Conservation (phyloP, 2,329 filamentous ascomycete genomes). For the Ascosphaera apis region DNA sequence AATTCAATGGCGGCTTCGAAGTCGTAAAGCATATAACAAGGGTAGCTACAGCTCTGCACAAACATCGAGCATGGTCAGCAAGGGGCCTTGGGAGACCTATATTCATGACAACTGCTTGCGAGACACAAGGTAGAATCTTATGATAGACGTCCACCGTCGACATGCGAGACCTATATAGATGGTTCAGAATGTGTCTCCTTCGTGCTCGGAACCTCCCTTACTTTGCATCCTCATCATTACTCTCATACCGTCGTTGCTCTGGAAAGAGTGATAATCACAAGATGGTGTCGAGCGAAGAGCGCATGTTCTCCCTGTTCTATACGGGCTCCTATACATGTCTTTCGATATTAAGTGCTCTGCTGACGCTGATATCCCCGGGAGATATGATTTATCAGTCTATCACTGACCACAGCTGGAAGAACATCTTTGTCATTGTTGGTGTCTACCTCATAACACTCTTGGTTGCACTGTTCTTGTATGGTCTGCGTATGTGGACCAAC, state of each 20-base stretch:
- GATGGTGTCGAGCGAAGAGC: background rate
- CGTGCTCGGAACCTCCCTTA: too few relatives aligned
- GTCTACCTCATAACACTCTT: slow-evolving; percentile 51
- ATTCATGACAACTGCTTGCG: too few relatives aligned
- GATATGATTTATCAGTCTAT: slow-evolving; percentile 63
- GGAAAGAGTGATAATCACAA: background rate
- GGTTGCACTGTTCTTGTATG: slow-evolving; percentile 53
- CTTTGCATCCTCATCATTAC: background rate
- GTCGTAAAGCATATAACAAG: too few relatives aligned
- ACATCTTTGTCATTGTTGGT: slow-evolving; percentile 61
- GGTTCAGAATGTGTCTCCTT: too few relatives aligned
- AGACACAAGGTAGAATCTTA: too few relatives aligned
- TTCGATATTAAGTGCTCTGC: slow-evolving; percentile 45
- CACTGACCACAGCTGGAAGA: slow-evolving; percentile 41
- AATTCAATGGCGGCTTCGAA: too few relatives aligned
- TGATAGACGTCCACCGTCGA: too few relatives aligned
- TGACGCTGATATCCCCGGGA: slow-evolving; percentile 52
- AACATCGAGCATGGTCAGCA: too few relatives aligned
- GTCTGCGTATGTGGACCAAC: slow-evolving; percentile 67
- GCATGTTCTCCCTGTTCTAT: slow-evolving; percentile 54
- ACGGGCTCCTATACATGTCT: slow-evolving; percentile 54
- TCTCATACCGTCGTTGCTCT: background rate
- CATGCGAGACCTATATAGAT: too few relatives aligned
- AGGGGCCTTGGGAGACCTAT: too few relatives aligned
- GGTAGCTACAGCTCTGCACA: too few relatives aligned